phyloP scores from a whole-genome alignment of 2,329 filamentous ascomycete species.

The Cryphonectria parasitica region DNA sequence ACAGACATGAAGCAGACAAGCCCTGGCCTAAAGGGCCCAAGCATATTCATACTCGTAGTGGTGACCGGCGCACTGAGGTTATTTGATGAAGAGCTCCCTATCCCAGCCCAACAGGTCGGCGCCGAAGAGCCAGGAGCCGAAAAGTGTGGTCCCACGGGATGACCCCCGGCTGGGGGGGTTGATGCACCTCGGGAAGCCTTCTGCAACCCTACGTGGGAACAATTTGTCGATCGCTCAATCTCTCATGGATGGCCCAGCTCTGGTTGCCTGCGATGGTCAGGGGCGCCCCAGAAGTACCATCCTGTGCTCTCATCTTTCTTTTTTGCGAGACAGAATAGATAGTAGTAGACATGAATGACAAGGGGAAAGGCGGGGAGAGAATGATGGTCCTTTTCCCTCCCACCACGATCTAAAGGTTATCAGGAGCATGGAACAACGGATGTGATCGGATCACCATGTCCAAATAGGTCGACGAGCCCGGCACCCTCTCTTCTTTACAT shows the following conservation, averaged over 20 bases:
- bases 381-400: background rate
- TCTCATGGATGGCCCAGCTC: constrained; percentile 2
- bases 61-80: constrained; percentile 16
- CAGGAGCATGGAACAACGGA: background rate
- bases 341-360: background rate
- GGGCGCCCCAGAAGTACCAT: background rate
- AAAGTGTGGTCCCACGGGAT: constrained; percentile 18
- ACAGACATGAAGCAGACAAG: background rate
- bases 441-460: background rate
- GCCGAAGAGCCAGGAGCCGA: constrained; percentile 21
- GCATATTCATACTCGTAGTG: constrained; percentile 9
- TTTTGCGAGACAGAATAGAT: background rate
- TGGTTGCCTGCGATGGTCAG: constrained; percentile 17
- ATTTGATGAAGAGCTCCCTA: constrained; percentile 22
- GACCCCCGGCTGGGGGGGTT: constrained; percentile 11
- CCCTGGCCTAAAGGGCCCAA: background rate
- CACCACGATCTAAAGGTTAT: background rate
- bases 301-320: background rate
- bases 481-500: background rate
- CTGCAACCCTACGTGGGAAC: constrained; percentile 24
- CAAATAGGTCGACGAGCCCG: constrained; percentile 4
- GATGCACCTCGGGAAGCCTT: constrained; percentile 27
- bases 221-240: constrained; percentile 21
- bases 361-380: background rate
- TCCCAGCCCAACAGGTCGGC: constrained; percentile 14